These are phyloP conservation scores for Pharnaceum exiguum DNA, from an alignment of 148 eudicot genomes.

Conservation along the genomic window DNA sequence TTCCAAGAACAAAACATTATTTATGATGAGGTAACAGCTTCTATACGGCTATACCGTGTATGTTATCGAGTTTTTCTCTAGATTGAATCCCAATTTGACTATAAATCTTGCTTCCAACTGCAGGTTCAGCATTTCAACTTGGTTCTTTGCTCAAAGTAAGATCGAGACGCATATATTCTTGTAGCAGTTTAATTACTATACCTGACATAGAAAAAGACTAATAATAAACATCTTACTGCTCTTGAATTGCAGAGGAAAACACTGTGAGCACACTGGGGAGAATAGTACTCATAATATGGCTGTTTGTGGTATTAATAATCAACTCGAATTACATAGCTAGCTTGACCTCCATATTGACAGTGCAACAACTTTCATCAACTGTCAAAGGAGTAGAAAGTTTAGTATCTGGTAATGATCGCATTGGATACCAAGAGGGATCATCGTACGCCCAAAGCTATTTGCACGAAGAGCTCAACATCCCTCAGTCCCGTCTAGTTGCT, in stretches of 20 bases:
- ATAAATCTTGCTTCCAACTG: conserved; percentile 24
- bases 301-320: conserved; percentile 64
- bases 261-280: conserved; percentile 62
- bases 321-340: conserved; percentile 78
- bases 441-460: conserved; percentile 51
- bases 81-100: background rate
- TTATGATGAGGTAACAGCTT: no score
- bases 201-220: background rate
- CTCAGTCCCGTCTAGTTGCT: conserved; percentile 45
- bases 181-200: background rate
- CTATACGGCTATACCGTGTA: no score
- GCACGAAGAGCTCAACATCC: conserved; percentile 35
- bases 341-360: conserved; percentile 72
- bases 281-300: conserved; percentile 61
- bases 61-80: no score
- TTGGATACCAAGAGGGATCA: conserved; percentile 68
- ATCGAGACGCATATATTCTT: background rate
- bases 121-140: conserved; percentile 87
- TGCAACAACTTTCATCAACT: conserved; percentile 56
- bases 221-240: no score
- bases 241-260: conserved; percentile 42
- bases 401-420: conserved; percentile 35
- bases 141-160: conserved; percentile 74
- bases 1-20: no score
- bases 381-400: conserved; percentile 59